Percentiles rank a stretch among this genome's conserved stretches.
Conservation (phyloP, 2,329 filamentous ascomycete species). For the Diaporthe helianthi region DNA sequence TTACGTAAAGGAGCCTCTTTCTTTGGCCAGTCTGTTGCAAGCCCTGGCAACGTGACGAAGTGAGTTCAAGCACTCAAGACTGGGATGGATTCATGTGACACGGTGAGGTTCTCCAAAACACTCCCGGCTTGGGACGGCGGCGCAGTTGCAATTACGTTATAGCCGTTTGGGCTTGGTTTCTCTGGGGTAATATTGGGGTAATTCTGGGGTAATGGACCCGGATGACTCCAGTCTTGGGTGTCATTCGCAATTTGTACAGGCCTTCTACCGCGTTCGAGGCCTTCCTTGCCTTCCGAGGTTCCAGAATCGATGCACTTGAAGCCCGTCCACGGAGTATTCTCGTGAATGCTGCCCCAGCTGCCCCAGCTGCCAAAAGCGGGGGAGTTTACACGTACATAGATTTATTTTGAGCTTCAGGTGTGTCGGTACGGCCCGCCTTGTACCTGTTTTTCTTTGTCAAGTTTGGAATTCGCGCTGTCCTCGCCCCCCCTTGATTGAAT, state of each 20-base stretch:
- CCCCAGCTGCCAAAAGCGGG: background rate
- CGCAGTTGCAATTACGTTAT: constrained; percentile 33
- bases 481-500: background rate
- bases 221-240: constrained; percentile 23
- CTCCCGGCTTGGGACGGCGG: background rate
- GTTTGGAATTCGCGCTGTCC: background rate
- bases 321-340: background rate
- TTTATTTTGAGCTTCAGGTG: background rate
- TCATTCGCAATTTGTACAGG: constrained; percentile 20
- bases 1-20: constrained; percentile 33
- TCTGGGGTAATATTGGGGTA: constrained; percentile 34
- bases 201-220: constrained; percentile 32
- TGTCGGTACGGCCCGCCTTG: constrained; percentile 20
- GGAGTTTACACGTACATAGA: too few species aligned
- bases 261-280: constrained; percentile 1
- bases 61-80: constrained; percentile 9
- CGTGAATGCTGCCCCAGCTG: background rate
- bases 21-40: constrained; percentile 2
- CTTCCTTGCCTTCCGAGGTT: background rate
- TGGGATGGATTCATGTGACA: constrained; percentile 22
- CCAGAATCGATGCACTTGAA: constrained; percentile 4
- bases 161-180: constrained; percentile 27
- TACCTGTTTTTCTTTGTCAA: background rate
- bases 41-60: constrained; percentile 14
- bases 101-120: background rate